Evolutionary conservation across 345 rosid species (phyloP), one percentile per base, ranked within the genome.

Genomic region (Lepidium didymum): DNA sequence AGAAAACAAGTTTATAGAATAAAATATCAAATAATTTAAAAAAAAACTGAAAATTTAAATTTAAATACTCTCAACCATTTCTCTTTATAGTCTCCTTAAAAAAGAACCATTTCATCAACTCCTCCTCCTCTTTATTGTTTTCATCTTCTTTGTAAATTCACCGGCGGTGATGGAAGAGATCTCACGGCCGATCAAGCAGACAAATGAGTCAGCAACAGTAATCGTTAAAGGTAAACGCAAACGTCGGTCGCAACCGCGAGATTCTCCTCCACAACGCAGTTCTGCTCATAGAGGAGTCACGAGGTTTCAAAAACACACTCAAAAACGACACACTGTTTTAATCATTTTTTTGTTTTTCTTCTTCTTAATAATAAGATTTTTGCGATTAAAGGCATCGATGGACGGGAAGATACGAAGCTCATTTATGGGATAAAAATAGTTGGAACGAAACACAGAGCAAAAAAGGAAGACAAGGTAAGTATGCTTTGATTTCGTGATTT

Each of bases 251-350:
- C 87, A 86, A 7, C 93, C 92, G 0, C 81, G 96, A 77, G 96
- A 88, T 62, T 81, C 92, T 47, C 98, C 97, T 56, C 94, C 97
- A 35, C 89, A 82, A 64, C 90, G 98, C 25, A 92, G 97, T 84
- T 92, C 96, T 2, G 80, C 83, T 34, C 84, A 90, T 64, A 83
- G 94, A 18, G 98, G 98, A 4, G 97, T 93, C 54, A 93, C 98
- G 3, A 92, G 93, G 98, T 81, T 12, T 53, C 3, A 10, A 10
- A 29, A 16, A 11, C 44, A 49, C 67, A 11, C 46, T 34, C n/a
- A 23, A 6, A 21, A 51, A 58, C 53, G 38, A 5, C 33, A 5
- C 33, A 51, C 31, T 52, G 53, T 64, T 62, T 46, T 8, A 21
- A 19, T 13, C 44, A 13, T 1, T 13, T 40, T 40, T 40, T 4